These are phyloP conservation scores for Orbilia javanica DNA, from an alignment of 2,329 filamentous ascomycete genomes.

Conservation along the genomic window DNA sequence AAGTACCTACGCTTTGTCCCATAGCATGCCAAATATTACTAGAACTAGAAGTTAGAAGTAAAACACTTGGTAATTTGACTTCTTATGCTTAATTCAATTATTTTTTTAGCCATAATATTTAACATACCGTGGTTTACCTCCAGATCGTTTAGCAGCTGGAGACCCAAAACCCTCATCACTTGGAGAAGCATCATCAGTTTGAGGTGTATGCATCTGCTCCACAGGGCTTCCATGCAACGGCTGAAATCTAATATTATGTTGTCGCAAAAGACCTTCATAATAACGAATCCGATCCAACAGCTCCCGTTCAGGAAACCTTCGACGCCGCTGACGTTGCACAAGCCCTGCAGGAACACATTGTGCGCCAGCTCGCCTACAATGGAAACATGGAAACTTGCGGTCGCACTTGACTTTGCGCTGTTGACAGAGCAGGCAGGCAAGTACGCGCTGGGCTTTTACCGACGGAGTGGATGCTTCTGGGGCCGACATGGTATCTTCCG, in stretches of 20 bases:
- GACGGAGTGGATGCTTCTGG: constrained; percentile 59
- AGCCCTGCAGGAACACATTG: constrained; percentile 74
- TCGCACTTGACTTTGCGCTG: constrained; percentile 82
- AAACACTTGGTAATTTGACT: not conserved
- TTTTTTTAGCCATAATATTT: not conserved
- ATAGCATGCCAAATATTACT: constrained; percentile 69
- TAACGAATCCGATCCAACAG: constrained; percentile 76
- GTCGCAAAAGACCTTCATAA: constrained; percentile 76
- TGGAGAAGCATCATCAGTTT: constrained; percentile 64
- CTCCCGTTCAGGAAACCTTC: constrained; percentile 76
- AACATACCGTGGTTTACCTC: constrained; percentile 6
- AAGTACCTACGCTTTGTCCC: constrained; percentile 65
- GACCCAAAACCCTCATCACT: constrained; percentile 44
- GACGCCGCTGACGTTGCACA: constrained; percentile 68
- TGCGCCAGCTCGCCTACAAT: constrained; percentile 74
- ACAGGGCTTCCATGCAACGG: constrained; percentile 71
- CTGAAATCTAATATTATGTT: constrained; percentile 78
- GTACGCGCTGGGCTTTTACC: constrained; percentile 64
- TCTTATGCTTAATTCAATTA: too few species aligned
- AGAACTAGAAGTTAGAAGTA: not conserved
- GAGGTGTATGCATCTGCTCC: constrained; percentile 17
- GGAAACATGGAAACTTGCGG: constrained; percentile 77
- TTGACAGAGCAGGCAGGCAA: constrained; percentile 78
- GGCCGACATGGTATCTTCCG: constrained; percentile 69
- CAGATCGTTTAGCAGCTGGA: not conserved